These are phyloP conservation scores for Psidium guajava DNA, from an alignment of 345 rosid genomes.

Conservation along the genomic window DNA sequence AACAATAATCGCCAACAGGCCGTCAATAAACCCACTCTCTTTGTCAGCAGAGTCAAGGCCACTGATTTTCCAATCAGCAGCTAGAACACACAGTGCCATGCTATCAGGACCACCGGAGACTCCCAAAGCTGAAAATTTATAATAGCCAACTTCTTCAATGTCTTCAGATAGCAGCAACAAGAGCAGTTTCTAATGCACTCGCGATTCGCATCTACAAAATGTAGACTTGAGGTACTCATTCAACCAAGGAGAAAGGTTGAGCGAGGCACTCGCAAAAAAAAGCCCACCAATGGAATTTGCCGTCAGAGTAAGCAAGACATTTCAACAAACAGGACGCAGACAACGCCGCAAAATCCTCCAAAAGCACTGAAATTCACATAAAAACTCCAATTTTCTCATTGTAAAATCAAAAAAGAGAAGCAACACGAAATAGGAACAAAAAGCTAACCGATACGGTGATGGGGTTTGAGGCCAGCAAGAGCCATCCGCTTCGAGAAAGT, in stretches of 20 bases:
- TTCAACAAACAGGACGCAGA: not conserved
- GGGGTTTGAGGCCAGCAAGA: constrained; percentile 77
- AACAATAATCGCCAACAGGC: constrained; percentile 72
- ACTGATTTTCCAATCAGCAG: constrained; percentile 72
- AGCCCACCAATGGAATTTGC: not conserved
- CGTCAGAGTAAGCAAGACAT: not conserved
- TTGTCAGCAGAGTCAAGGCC: constrained; percentile 17
- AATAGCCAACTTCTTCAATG: not conserved
- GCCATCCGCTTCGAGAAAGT: constrained; percentile 63
- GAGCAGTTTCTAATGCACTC: not conserved
- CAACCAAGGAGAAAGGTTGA: not conserved
- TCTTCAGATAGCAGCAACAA: not conserved
- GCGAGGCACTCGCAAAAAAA: not conserved
- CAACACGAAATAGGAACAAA: not conserved
- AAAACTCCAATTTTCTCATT: not conserved
- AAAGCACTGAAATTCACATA: not conserved
- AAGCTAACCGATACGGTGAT: constrained; percentile 67
- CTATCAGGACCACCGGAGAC: constrained; percentile 97
- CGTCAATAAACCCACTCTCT: constrained; percentile 44
- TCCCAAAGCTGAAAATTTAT: constrained; percentile 46
- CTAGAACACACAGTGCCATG: constrained; percentile 74
- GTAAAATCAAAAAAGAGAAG: not conserved
- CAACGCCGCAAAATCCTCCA: not conserved
- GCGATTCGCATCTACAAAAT: not conserved
- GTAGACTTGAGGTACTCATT: not conserved